Evolutionary conservation across 345 rosid genomes (phyloP), one percentile per base, ranked within the genome.

Genomic region (Eucalyptus sp.): DNA sequence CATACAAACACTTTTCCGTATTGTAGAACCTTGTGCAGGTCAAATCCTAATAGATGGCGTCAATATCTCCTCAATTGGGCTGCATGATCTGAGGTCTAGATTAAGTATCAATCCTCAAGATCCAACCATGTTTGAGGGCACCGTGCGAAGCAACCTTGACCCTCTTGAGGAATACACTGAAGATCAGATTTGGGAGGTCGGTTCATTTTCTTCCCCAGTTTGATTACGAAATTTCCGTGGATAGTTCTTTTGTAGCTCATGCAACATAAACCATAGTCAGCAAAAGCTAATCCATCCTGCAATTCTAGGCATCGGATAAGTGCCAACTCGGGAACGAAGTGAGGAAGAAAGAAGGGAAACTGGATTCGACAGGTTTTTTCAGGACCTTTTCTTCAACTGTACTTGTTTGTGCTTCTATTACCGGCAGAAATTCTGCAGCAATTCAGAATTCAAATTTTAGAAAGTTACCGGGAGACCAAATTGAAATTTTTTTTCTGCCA

Each of bases 91-190:
- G 91, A 93, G 99, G 90, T 93, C 94, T 85, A 94, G 94, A 86
- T 93, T 96, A 13, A 95, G 98, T 93, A 96, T 97, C 54, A 96
- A 96, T 90, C 99, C 99, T 33, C 99, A 96, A 88, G 99, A 96
- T 90, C 99, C 98, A 58, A 95, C 97, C 87, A 96, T 96, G 99
- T 97, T 97, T 91, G 98, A 96, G 91, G 99, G 99, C 83, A 96
- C 98, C 3, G 90, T 96, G 37, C 86, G 98, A 89, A 96, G 95
- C 90, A 96, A 97, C 91, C 91, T 97, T 66, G 99, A 97, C 91
- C 99, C 99, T 46, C 96, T 97, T 54, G 97, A 96, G 92, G 99
- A 96, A 91, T 94, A 96, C 94, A 92, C 93, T 4, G 99, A 97
- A 85, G 94, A 95, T 71, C 95, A 94, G 85, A 96, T 97, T 86